Percentiles rank a stretch among this genome's conserved stretches.
Conservation (phyloP, 139 green algal species). For the Monoraphidium neglectum region DNA sequence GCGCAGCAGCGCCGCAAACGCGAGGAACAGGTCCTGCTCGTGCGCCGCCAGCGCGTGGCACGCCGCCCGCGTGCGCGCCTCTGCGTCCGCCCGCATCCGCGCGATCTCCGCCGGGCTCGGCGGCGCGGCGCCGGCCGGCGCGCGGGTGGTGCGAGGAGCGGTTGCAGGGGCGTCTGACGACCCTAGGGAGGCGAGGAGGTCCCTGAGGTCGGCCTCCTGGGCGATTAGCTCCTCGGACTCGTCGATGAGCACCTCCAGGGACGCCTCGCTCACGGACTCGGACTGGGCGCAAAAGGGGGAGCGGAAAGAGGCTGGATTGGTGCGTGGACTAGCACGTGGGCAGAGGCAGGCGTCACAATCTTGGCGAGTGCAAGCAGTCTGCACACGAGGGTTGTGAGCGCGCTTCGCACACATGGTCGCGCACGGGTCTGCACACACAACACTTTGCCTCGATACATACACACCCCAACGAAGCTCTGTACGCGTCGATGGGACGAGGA, state of each 20-base stretch:
- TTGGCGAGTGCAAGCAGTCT: too few relatives aligned
- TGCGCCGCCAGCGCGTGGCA: slow-evolving; percentile 17
- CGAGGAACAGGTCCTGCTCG: slow-evolving; percentile 54
- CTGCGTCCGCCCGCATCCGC: background rate
- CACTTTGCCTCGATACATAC: too few relatives aligned
- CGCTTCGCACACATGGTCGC: too few relatives aligned
- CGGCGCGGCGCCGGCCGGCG: too few relatives aligned
- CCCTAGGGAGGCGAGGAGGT: background rate
- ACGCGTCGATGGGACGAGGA: too few relatives aligned
- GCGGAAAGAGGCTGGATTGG: too few relatives aligned
- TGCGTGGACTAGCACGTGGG: too few relatives aligned
- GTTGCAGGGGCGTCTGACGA: background rate
- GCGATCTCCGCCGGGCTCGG: background rate
- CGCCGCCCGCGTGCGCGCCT: background rate
- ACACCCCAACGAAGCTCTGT: too few relatives aligned
- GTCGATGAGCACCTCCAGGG: slow-evolving; percentile 13
- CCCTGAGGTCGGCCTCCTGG: slow-evolving; percentile 1
- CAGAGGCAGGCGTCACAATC: too few relatives aligned
- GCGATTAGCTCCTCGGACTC: slow-evolving; percentile 18
- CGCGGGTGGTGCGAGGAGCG: too few relatives aligned
- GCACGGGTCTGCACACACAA: too few relatives aligned
- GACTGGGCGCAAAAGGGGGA: background rate
- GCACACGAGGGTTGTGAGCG: too few relatives aligned
- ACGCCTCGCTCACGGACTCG: background rate
- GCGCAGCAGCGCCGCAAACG: slow-evolving; percentile 42